phyloP scores from a whole-genome alignment of 371 early-diverging fungal species.

The Mortierella sp. region DNA sequence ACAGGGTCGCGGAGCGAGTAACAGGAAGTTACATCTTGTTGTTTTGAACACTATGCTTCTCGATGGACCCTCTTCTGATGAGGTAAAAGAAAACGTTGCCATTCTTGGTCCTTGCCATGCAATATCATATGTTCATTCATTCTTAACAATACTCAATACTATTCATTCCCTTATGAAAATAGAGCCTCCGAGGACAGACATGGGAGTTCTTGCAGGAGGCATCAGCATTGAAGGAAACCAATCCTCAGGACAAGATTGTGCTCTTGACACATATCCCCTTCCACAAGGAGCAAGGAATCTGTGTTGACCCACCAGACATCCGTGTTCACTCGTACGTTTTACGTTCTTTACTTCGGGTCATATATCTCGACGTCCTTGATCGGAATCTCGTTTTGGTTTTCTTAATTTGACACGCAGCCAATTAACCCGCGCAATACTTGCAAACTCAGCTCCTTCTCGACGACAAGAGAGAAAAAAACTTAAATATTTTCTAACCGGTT shows the following conservation, averaged over 20 bases:
- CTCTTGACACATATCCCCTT: constrained; percentile 69
- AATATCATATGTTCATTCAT: too few species aligned
- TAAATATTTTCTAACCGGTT: too few species aligned
- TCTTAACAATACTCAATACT: not conserved
- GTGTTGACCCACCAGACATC: constrained; percentile 59
- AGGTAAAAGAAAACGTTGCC: constrained; percentile 36
- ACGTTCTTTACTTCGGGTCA: too few species aligned
- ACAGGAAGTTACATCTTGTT: constrained; percentile 44
- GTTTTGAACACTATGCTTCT: constrained; percentile 68
- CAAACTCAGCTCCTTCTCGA: too few species aligned
- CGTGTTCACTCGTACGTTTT: constrained; percentile 38
- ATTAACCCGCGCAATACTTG: not conserved
- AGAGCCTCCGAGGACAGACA: constrained; percentile 56
- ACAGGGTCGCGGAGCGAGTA: not conserved
- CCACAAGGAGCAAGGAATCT: constrained; percentile 70
- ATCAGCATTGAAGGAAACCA: constrained; percentile 65
- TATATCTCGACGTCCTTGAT: too few species aligned
- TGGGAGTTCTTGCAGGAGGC: constrained; percentile 56
- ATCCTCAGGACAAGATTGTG: constrained; percentile 70
- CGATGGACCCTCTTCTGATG: constrained; percentile 60
- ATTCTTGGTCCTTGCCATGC: not conserved
- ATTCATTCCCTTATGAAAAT: constrained; percentile 9
- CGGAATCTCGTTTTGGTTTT: too few species aligned
- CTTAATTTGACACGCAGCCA: not conserved
- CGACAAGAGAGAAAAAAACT: too few species aligned